phyloP scores from a whole-genome alignment of 2,329 filamentous ascomycete species.

The Dryadomyces quercus-mongolicae region DNA sequence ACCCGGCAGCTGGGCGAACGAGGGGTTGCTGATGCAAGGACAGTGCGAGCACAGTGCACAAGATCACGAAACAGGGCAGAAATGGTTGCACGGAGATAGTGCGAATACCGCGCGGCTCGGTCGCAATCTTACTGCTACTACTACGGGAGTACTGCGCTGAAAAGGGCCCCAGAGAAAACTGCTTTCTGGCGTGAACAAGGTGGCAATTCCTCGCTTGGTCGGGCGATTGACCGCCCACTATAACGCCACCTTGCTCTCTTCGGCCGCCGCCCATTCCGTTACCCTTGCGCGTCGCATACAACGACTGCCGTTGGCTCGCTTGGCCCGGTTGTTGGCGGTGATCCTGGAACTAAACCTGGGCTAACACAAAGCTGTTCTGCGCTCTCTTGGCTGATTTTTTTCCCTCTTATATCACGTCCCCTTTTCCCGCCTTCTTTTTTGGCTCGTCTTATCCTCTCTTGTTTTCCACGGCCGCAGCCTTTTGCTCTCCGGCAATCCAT shows the following conservation, averaged over 20 bases:
- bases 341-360: neutral
- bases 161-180: neutral
- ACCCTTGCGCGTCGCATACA: neutral
- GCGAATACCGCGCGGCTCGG: neutral
- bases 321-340: neutral
- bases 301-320: neutral
- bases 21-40: no score
- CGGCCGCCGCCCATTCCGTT: neutral
- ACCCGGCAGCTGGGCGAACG: no score
- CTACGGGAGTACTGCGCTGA: neutral
- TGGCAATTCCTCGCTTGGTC: neutral
- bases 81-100: neutral
- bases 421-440: neutral
- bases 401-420: neutral
- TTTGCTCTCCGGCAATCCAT: neutral
- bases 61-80: no score
- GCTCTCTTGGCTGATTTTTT: neutral
- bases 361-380: neutral
- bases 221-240: constrained; percentile 2
- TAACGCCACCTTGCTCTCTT: neutral
- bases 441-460: neutral
- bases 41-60: no score
- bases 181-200: neutral
- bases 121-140: neutral
- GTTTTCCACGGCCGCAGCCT: neutral